Evolutionary conservation across 2,329 filamentous ascomycete species (phyloP), one percentile per base, ranked within the genome.

Genomic region (Lachnellula arida): DNA sequence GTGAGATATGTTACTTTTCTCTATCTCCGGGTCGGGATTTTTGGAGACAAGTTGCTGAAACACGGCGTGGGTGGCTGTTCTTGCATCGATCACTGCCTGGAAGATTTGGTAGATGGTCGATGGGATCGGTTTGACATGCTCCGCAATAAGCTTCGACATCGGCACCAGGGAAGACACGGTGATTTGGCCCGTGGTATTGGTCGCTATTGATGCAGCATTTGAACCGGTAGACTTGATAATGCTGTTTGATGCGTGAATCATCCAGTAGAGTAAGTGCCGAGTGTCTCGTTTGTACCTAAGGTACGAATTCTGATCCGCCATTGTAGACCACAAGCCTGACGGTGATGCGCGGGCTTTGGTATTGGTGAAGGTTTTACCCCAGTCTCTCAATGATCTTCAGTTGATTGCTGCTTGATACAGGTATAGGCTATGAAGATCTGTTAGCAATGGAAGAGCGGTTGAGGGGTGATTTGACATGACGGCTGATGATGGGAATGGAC

Each of bases 251-350:
- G 68, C 63, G 37, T 71, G 66, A 8, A 76, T 65, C 34, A 76
- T 63, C 73, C 73, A 77, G 53, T 71, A 73, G 3, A 74, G 51
- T 0, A 74, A 58, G 14, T 68, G 63, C 46, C 63, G 71, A 0
- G 69, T 73, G 44, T 77, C 71, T 34, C 63, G 68, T 54, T 76
- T 77, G 63, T 76, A 77, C 5, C 52, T 52, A 19, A 72, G 57
- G 28, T 76, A 76, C 0, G 62, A 51, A 43, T 73, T 73, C 1
- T 63, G 65, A 40, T 56, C 54, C 32, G 56, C 55, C 58, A 63
- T 63, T 12, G 23, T 42, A 15, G 39, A 42, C 9, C 6, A 42
- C 39, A 42, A 12, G 39, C 9, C 5, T 4, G 25, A 25, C 25
- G 25, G 25, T 25, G 5, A 4, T 25, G 25, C 25, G 7, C 25